Conservation (phyloP, 257 asterid species). For the Gynochthodes officinalis region DNA sequence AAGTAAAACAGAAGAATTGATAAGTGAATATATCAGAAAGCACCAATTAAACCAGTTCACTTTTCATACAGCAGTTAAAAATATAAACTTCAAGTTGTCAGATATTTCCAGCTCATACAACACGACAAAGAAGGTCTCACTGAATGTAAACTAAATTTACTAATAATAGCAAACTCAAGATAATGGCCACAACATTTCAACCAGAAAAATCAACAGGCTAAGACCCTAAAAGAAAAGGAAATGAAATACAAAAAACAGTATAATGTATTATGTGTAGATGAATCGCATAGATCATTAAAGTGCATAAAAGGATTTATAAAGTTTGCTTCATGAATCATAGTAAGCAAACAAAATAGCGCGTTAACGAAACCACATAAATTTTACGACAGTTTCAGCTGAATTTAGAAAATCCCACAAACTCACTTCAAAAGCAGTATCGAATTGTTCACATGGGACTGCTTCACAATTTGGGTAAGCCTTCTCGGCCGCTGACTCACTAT, state of each 20-base stretch:
- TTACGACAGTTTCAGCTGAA: not conserved
- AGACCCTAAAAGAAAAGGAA: not conserved
- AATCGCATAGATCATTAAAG: not conserved
- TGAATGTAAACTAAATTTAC: not conserved
- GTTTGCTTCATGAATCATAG: not conserved
- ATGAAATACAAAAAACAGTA: not conserved
- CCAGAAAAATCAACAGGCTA: not conserved
- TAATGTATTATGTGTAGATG: not conserved
- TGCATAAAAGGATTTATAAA: not conserved
- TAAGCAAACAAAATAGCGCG: not conserved
- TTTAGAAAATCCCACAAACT: conserved; percentile 17
- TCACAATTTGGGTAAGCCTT: conserved; percentile 98
- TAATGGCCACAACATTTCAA: not conserved
- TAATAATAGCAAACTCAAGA: not conserved
- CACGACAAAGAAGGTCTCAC: not conserved
- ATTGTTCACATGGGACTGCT: conserved; percentile 97
- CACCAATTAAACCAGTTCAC: not conserved
- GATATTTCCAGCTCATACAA: not conserved
- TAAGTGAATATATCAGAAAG: not conserved
- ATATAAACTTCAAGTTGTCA: not conserved
- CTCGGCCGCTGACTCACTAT: conserved; percentile 93
- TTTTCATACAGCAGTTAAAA: not conserved
- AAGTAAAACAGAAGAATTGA: not conserved
- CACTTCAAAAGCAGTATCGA: conserved; percentile 91
- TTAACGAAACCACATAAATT: not conserved